Evolutionary conservation across 352 stramenopile species (phyloP).

Genomic region (Globisporangium abappressorium): DNA sequence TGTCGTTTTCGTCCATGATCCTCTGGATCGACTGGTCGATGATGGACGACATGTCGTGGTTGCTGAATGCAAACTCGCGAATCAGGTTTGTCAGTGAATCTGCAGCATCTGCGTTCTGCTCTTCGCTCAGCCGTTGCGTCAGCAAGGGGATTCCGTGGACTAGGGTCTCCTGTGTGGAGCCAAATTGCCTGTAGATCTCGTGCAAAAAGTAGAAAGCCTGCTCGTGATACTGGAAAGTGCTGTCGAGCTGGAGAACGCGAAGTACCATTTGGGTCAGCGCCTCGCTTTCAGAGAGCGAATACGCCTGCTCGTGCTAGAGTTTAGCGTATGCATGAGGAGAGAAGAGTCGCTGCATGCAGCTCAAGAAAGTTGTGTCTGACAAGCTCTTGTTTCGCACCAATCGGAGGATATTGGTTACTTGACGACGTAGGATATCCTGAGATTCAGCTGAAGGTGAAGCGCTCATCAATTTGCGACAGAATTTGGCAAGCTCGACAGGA

Average conservation of each 20-base stretch:
- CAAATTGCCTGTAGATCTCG: not conserved
- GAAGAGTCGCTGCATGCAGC: not conserved
- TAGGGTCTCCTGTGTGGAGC: not conserved
- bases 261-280: not conserved
- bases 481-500: not conserved
- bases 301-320: not conserved
- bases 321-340: not conserved
- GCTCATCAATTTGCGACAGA: not conserved
- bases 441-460: no score
- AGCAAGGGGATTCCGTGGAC: not conserved
- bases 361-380: not conserved
- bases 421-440: not conserved
- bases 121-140: conserved; percentile 1
- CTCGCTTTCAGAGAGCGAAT: not conserved
- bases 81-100: not conserved
- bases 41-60: not conserved
- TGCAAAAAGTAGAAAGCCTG: not conserved
- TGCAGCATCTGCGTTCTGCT: not conserved
- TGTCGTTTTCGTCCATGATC: not conserved
- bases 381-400: not conserved
- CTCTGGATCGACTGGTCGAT: not conserved
- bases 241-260: not conserved
- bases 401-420: not conserved
- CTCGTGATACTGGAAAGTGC: not conserved
- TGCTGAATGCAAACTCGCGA: not conserved